Evolutionary conservation across 208 protist genomes (phyloP).

Genomic region (Crithidia sp.): DNA sequence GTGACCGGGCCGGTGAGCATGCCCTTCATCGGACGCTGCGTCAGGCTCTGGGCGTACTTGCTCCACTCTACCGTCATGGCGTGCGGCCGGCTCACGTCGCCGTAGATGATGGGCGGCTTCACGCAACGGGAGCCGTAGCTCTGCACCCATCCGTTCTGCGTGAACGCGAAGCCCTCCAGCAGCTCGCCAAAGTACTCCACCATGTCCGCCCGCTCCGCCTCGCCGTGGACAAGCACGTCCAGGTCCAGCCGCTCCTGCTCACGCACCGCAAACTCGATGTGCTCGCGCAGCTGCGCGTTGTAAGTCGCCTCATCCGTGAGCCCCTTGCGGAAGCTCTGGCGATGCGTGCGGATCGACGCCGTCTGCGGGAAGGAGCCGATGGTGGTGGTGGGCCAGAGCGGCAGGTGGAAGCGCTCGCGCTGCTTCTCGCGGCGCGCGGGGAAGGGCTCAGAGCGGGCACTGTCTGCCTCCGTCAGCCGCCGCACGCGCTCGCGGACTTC

Average conservation of each 20-base stretch:
- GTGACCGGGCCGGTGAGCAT: constrained; percentile 93
- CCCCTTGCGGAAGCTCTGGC: constrained; percentile 68
- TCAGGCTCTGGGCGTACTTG: constrained; percentile 78
- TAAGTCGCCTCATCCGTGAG: constrained; percentile 58
- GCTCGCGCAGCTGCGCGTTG: constrained; percentile 63
- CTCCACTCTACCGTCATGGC: constrained; percentile 87
- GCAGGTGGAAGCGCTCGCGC: constrained; percentile 56
- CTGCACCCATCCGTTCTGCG: constrained; percentile 87
- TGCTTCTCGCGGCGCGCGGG: constrained; percentile 48
- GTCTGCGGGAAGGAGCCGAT: constrained; percentile 94
- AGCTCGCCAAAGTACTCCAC: constrained; percentile 92
- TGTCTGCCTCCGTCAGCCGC: constrained; percentile 26
- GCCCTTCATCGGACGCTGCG: constrained; percentile 77
- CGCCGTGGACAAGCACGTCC: constrained; percentile 91
- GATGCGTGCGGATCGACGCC: constrained; percentile 65
- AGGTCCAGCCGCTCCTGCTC: constrained; percentile 86
- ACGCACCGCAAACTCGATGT: constrained; percentile 77
- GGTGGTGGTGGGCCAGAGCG: constrained; percentile 88
- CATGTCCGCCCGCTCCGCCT: constrained; percentile 93
- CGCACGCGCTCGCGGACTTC: constrained; percentile 42
- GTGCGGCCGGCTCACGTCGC: constrained; percentile 65
- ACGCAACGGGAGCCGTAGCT: constrained; percentile 87
- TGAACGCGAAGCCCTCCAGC: constrained; percentile 86
- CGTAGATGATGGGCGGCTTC: constrained; percentile 88
- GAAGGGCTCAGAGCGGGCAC: constrained; percentile 32